A percentile compares a stretch with the other conserved stretches of the same genome.
These are phyloP conservation scores for Aegilops longissima DNA, from an alignment of 176 grass and related monocot species.

Conservation along the genomic window DNA sequence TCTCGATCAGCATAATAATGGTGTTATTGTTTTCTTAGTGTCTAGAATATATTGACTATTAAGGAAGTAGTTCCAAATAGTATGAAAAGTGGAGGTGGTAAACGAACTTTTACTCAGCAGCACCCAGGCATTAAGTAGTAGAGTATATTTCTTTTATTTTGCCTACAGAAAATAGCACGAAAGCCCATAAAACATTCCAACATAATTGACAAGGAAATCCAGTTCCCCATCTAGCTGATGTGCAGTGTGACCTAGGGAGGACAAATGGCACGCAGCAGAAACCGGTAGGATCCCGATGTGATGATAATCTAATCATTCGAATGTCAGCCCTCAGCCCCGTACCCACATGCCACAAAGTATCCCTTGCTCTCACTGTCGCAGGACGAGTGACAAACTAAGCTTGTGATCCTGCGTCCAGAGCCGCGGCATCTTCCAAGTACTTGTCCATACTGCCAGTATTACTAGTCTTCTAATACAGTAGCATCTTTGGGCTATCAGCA, in stretches of 20 bases:
- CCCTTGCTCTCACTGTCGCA: background rate
- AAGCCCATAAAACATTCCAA: too few species aligned
- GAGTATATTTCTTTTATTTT: too few species aligned
- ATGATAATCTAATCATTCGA: background rate
- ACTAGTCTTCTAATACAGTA: background rate
- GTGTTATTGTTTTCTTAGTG: too few species aligned
- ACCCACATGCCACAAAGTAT: background rate
- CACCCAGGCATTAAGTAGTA: too few species aligned
- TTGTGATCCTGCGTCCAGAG: background rate
- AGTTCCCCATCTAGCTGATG: background rate
- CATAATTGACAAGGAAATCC: background rate
- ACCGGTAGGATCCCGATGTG: background rate
- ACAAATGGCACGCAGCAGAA: background rate
- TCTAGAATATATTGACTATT: too few species aligned
- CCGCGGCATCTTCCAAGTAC: background rate
- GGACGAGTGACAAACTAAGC: background rate
- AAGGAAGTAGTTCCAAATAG: too few species aligned
- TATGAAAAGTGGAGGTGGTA: too few species aligned
- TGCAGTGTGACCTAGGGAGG: background rate
- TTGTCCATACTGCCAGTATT: background rate
- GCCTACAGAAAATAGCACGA: too few species aligned
- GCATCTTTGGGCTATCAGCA: too few species aligned
- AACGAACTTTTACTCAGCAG: too few species aligned
- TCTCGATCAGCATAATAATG: too few species aligned
- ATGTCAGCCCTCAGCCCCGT: background rate